phyloP scores from a whole-genome alignment of 176 grass and related monocot genomes.

The Tuctoria greenei region DNA sequence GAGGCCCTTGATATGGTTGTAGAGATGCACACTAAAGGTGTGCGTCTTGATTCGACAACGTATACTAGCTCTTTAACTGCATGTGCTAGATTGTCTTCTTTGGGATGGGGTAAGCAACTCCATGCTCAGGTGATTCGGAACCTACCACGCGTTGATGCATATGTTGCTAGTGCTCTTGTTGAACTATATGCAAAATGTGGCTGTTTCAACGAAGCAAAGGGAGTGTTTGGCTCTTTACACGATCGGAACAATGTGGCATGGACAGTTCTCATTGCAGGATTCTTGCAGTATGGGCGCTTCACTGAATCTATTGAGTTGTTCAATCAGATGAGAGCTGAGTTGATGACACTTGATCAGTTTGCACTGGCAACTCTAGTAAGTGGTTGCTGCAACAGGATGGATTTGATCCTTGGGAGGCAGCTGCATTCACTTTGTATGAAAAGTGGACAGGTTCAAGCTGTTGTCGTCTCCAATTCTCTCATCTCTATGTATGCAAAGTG shows the following conservation, averaged over 20 bases:
- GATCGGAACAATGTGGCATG: constrained; percentile 62
- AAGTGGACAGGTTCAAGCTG: constrained; percentile 55
- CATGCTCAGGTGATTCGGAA: constrained; percentile 68
- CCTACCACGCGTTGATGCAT: constrained; percentile 58
- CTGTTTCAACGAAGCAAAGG: constrained; percentile 55
- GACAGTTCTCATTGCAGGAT: constrained; percentile 85
- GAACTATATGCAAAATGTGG: constrained; percentile 92
- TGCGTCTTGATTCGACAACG: constrained; percentile 73
- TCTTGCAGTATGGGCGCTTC: constrained; percentile 57
- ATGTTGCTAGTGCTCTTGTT: constrained; percentile 86
- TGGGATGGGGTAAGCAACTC: constrained; percentile 69
- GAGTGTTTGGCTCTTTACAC: constrained; percentile 55
- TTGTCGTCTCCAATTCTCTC: constrained; percentile 78
- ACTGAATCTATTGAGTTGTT: constrained; percentile 76
- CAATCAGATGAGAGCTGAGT: constrained; percentile 79
- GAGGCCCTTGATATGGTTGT: constrained; percentile 62
- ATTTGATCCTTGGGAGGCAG: constrained; percentile 67
- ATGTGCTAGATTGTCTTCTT: constrained; percentile 65
- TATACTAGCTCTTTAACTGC: constrained; percentile 80
- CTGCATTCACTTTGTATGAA: constrained; percentile 68
- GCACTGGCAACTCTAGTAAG: constrained; percentile 73
- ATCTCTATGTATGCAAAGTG: constrained; percentile 88
- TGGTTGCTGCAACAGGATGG: constrained; percentile 65
- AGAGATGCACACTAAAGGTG: constrained; percentile 64
- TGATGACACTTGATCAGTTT: constrained; percentile 63